Evolutionary conservation across 305 asterid genomes (phyloP).

Genomic region (Fraxinus floribunda): DNA sequence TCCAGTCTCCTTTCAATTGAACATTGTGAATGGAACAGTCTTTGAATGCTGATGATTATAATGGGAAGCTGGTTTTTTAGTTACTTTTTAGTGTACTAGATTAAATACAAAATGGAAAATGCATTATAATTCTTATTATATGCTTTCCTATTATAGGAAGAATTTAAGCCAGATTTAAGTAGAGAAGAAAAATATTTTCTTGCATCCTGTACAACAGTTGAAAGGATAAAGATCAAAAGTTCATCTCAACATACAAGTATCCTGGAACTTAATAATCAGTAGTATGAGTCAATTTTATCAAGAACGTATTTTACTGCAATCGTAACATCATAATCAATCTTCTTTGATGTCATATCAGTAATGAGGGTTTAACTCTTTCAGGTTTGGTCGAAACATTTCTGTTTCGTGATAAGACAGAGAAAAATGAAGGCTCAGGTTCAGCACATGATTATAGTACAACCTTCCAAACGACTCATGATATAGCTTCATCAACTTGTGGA

Average conservation of each 20-base stretch:
- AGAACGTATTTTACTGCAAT: not conserved
- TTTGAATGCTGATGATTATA: not conserved
- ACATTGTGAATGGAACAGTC: not conserved
- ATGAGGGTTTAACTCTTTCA: conserved; percentile 13
- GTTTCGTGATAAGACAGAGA: conserved; percentile 11
- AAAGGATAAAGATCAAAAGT: not conserved
- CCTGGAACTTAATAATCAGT: not conserved
- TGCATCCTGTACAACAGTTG: not conserved
- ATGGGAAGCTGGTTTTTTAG: not conserved
- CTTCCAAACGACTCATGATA: conserved; percentile 26
- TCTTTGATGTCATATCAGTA: not conserved
- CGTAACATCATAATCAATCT: not conserved
- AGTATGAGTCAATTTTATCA: not conserved
- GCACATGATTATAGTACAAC: conserved; percentile 10
- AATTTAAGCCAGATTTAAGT: not conserved
- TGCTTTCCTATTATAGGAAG: not conserved
- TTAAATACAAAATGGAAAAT: conserved; percentile 1
- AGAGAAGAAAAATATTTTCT: not conserved
- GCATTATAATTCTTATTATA: not conserved
- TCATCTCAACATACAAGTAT: not conserved
- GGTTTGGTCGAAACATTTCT: conserved; percentile 16
- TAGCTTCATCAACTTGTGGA: conserved; percentile 54
- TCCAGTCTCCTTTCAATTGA: not conserved
- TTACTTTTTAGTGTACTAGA: not conserved
- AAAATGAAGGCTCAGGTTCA: conserved; percentile 16